These are phyloP conservation scores for Jasminum sambac DNA, from an alignment of 257 asterid genomes.

Conservation along the genomic window DNA sequence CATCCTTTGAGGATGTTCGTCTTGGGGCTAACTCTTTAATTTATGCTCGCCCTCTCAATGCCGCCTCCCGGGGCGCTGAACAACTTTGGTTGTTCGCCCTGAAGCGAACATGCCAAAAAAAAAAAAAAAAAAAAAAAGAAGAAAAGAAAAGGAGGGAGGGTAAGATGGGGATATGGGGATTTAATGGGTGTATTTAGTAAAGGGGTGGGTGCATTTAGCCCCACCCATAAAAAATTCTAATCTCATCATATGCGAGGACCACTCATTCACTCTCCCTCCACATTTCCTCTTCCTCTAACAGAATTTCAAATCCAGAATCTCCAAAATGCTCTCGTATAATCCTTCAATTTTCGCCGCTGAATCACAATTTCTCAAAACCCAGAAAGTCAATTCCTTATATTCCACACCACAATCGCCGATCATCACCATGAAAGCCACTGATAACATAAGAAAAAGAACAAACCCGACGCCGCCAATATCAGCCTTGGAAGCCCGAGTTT, in stretches of 20 bases:
- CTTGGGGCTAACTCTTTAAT: too few species aligned
- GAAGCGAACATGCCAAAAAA: too few species aligned
- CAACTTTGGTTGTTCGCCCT: too few species aligned
- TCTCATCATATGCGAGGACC: not conserved
- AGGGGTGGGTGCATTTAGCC: too few species aligned
- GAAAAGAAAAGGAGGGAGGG: too few species aligned
- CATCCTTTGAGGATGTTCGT: too few species aligned
- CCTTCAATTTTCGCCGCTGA: constrained; percentile 24
- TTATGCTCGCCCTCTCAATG: too few species aligned
- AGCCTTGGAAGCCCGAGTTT: constrained; percentile 56
- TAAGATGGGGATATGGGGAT: too few species aligned
- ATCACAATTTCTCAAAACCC: constrained; percentile 21
- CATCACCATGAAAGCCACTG: constrained; percentile 16
- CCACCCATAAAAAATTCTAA: too few species aligned
- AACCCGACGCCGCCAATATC: constrained; percentile 29
- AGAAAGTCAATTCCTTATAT: not conserved
- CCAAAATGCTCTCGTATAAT: constrained; percentile 36
- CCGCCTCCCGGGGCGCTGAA: too few species aligned
- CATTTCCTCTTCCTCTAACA: not conserved
- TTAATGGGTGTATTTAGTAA: too few species aligned
- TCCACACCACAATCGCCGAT: constrained; percentile 10
- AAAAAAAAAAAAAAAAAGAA: too few species aligned
- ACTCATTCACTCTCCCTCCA: not conserved
- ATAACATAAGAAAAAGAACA: constrained; percentile 25
- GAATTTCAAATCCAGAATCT: constrained; percentile 2